These are phyloP conservation scores for Rhizophora mangle DNA, from an alignment of 345 rosid genomes.

Conservation along the genomic window DNA sequence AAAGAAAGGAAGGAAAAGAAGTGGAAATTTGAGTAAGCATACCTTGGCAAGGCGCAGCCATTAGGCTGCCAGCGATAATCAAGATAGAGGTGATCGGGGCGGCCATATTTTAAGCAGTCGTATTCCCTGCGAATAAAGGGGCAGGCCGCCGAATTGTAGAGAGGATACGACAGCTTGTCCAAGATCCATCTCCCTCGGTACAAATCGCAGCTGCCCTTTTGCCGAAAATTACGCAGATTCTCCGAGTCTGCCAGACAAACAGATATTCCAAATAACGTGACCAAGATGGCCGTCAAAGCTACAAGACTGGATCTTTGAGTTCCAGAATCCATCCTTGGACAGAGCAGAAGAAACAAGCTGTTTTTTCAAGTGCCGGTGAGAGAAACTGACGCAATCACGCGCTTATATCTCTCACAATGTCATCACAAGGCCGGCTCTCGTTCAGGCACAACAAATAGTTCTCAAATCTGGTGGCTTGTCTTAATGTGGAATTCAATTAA, in stretches of 20 bases:
- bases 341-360: background rate
- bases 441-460: too few relatives aligned
- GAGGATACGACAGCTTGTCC: slow-evolving; percentile 57
- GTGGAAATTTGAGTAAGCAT: background rate
- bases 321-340: slow-evolving; percentile 13
- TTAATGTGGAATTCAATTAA: too few relatives aligned
- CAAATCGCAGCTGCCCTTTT: slow-evolving; percentile 36
- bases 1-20: background rate
- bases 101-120: slow-evolving; percentile 76
- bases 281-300: background rate
- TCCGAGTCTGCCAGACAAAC: slow-evolving; percentile 5
- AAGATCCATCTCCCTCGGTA: slow-evolving; percentile 71
- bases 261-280: background rate
- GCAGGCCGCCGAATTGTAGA: slow-evolving; percentile 60
- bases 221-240: background rate
- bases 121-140: slow-evolving; percentile 75
- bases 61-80: slow-evolving; percentile 77
- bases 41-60: slow-evolving; percentile 66
- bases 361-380: too few relatives aligned
- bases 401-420: too few relatives aligned
- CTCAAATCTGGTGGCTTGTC: too few relatives aligned
- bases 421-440: too few relatives aligned
- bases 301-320: slow-evolving; percentile 3
- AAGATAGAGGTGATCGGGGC: slow-evolving; percentile 69
- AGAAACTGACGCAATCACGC: background rate